A percentile compares a stretch with the other conserved stretches of the same genome.
These are phyloP conservation scores for Hypholoma sublateritium DNA, from an alignment of 768 basidiomycete genomes.

Conservation along the genomic window DNA sequence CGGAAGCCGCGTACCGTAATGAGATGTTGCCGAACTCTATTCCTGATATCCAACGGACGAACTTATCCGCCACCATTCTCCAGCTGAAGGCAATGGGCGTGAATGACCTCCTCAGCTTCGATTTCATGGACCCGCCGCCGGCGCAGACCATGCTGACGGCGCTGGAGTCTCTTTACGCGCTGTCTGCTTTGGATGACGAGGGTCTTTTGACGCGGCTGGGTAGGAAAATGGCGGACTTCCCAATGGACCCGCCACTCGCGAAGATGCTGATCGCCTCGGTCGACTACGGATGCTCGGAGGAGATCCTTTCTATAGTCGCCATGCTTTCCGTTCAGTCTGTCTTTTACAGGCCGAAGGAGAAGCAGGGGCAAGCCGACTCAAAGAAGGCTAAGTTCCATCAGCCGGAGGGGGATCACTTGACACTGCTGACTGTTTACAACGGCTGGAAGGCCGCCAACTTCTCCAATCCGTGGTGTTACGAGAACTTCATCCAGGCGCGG, in stretches of 20 bases:
- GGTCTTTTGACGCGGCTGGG: slow-evolving; percentile 92
- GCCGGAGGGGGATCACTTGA: slow-evolving; percentile 95
- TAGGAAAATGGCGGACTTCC: slow-evolving; percentile 99
- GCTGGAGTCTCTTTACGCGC: slow-evolving; percentile 88
- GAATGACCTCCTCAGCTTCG: slow-evolving; percentile 96
- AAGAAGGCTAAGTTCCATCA: slow-evolving; percentile 99
- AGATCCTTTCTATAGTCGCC: slow-evolving; percentile 94
- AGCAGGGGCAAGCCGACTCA: slow-evolving; percentile 98
- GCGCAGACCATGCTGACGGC: slow-evolving; percentile 97
- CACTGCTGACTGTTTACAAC: slow-evolving; percentile 92
- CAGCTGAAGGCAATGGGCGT: slow-evolving; percentile 99
- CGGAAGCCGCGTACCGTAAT: slow-evolving; percentile 96
- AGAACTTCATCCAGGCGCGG: slow-evolving; percentile 97
- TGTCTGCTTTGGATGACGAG: slow-evolving; percentile 96
- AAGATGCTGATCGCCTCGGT: slow-evolving; percentile 99
- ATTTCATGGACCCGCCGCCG: slow-evolving; percentile 99
- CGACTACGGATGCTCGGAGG: slow-evolving; percentile 96
- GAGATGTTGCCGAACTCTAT: slow-evolving; percentile 98
- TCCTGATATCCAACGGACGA: slow-evolving; percentile 96
- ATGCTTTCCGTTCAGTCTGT: slow-evolving; percentile 97
- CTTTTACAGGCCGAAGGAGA: slow-evolving; percentile 99
- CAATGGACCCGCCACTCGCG: slow-evolving; percentile 93
- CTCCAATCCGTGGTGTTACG: slow-evolving; percentile 98
- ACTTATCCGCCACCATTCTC: slow-evolving; percentile 88
- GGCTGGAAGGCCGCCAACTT: slow-evolving; percentile 97